Conservation (phyloP, 495 filamentous ascomycete species). For the Mytilinidion resinicola region DNA sequence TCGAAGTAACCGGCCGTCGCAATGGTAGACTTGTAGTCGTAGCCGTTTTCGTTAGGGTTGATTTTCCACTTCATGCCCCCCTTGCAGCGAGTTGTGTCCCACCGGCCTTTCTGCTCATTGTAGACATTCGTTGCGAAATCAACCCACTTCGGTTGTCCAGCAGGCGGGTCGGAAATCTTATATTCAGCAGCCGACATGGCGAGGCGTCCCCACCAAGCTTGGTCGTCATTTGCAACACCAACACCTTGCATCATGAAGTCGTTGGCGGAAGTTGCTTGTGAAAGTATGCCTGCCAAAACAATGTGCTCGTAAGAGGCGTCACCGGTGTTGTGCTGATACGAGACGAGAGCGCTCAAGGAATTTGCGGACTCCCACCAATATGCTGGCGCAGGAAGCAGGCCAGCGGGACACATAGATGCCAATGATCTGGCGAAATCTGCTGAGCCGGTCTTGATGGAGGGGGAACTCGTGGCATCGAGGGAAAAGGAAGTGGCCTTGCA, state of each 20-base stretch:
- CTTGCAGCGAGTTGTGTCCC: conserved; percentile 43
- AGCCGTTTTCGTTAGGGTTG: conserved; percentile 39
- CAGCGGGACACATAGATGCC: not conserved
- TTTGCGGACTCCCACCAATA: conserved; percentile 37
- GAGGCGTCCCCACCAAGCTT: conserved; percentile 75
- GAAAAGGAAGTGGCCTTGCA: not conserved
- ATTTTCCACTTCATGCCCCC: conserved; percentile 50
- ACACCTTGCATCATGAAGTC: conserved; percentile 28
- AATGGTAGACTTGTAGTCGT: conserved; percentile 58
- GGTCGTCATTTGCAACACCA: conserved; percentile 58
- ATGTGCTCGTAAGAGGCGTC: conserved; percentile 29
- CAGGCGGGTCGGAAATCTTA: conserved; percentile 53
- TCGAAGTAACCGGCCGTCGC: conserved; percentile 66
- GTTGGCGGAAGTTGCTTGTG: conserved; percentile 29
- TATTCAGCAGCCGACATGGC: conserved; percentile 68
- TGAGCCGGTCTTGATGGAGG: not conserved
- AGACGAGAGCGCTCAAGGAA: conserved; percentile 14
- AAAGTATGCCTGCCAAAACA: conserved; percentile 23
- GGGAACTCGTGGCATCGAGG: not conserved
- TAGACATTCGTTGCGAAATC: conserved; percentile 49
- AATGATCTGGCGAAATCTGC: not conserved
- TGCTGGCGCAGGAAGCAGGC: conserved; percentile 4
- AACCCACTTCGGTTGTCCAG: conserved; percentile 48
- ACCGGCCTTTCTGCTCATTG: conserved; percentile 61
- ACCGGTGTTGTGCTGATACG: conserved; percentile 23